Percentiles rank a stretch among this genome's conserved stretches.
Evolutionary conservation across 176 grass and related monocot species (phyloP).

Genomic region (Musa itinerans): DNA sequence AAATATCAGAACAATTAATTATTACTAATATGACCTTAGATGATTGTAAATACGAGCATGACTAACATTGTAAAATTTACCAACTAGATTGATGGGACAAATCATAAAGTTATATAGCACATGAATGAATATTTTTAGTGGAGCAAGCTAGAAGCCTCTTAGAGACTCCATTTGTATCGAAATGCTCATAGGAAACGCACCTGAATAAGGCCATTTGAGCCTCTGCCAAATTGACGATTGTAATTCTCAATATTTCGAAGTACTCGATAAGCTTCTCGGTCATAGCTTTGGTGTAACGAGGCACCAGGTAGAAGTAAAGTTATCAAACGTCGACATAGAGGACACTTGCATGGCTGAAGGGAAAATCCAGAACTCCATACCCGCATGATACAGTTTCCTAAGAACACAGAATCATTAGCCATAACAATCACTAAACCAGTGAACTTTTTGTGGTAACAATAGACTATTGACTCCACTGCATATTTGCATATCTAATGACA

Average conservation of each 20-base stretch:
- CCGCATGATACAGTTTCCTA: conserved; percentile 77
- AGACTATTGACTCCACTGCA: neutral
- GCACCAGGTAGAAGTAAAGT: conserved; percentile 72
- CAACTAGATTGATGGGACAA: neutral
- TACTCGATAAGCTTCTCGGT: conserved; percentile 36
- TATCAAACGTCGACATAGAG: conserved; percentile 69
- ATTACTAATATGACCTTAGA: neutral
- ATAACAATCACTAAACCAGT: neutral
- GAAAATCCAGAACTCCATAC: conserved; percentile 71
- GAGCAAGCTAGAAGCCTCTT: neutral
- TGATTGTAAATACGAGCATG: neutral
- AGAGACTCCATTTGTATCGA: neutral
- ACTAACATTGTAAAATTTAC: neutral
- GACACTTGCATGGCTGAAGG: conserved; percentile 89
- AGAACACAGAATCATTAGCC: conserved; percentile 18
- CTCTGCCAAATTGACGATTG: conserved; percentile 65
- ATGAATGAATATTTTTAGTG: neutral
- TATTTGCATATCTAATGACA: neutral
- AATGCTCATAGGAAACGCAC: conserved; percentile 23
- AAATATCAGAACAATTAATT: neutral
- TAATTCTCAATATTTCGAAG: conserved; percentile 60
- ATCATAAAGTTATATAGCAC: neutral
- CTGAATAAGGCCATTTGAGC: conserved; percentile 62
- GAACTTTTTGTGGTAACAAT: neutral
- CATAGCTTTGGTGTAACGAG: conserved; percentile 23